Conservation (phyloP, 495 filamentous ascomycete species). For the Podospora conica region DNA sequence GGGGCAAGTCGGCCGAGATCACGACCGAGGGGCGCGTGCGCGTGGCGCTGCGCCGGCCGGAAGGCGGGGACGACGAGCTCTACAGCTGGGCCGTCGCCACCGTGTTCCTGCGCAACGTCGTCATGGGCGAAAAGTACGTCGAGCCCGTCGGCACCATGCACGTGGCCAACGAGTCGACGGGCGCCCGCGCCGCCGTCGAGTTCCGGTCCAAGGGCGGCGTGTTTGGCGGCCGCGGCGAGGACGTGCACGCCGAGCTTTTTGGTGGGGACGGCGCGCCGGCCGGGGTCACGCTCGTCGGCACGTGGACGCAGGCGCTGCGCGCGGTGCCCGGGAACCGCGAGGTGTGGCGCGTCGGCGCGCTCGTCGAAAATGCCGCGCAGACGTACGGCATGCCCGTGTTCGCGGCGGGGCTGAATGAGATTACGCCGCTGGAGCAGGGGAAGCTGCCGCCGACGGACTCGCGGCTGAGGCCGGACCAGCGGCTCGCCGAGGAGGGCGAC, state of each 20-base stretch:
- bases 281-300: slow-evolving; percentile 62
- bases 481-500: slow-evolving; percentile 74
- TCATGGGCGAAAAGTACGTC: slow-evolving; percentile 96
- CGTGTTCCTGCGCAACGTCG: slow-evolving; percentile 88
- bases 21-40: slow-evolving; percentile 83
- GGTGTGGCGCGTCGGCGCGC: slow-evolving; percentile 69
- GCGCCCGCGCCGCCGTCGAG: slow-evolving; percentile 69
- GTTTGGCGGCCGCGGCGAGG: slow-evolving; percentile 91
- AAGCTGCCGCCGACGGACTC: slow-evolving; percentile 74
- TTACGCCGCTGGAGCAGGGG: slow-evolving; percentile 69
- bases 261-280: slow-evolving; percentile 55
- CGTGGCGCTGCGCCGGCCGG: slow-evolving; percentile 54
- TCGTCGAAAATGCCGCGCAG: slow-evolving; percentile 67
- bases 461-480: slow-evolving; percentile 83
- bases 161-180: slow-evolving; percentile 71
- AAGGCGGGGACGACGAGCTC: slow-evolving; percentile 58
- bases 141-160: slow-evolving; percentile 88
- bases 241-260: slow-evolving; percentile 68
- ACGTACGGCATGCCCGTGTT: slow-evolving; percentile 86
- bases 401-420: slow-evolving; percentile 80
- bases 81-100: slow-evolving; percentile 83
- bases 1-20: slow-evolving; percentile 93
- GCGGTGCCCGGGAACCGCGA: slow-evolving; percentile 56
- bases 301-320: slow-evolving; percentile 72
- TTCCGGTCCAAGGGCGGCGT: slow-evolving; percentile 85